phyloP scores from a whole-genome alignment of 2,329 filamentous ascomycete species.

The Ophiostoma sp. region DNA sequence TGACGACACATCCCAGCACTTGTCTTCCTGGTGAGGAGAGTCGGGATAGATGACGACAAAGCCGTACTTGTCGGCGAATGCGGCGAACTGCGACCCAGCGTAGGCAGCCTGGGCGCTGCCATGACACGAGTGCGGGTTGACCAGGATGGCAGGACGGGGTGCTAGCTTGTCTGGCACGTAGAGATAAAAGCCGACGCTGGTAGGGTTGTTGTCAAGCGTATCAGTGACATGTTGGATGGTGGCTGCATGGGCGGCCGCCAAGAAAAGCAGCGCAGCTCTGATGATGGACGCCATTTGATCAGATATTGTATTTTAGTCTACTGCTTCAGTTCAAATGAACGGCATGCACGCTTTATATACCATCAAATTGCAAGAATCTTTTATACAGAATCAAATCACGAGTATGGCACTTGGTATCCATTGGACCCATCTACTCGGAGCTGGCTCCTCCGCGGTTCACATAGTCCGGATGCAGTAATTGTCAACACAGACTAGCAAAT shows the following conservation, averaged over 20 bases:
- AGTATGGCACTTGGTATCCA: too few relatives aligned
- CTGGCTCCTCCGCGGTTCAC: neutral
- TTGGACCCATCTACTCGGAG: neutral
- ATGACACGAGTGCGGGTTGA: constrained; percentile 54
- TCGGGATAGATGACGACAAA: constrained; percentile 46
- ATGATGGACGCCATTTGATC: neutral
- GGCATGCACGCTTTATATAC: neutral
- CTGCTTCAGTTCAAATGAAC: too few relatives aligned
- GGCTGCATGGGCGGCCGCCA: neutral
- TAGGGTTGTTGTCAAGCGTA: constrained; percentile 42
- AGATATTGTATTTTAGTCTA: too few relatives aligned
- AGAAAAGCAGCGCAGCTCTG: neutral
- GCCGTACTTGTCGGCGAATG: constrained; percentile 47
- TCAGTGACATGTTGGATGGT: constrained; percentile 18
- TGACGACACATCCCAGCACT: constrained; percentile 57
- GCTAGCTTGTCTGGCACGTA: constrained; percentile 42
- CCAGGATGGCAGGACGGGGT: constrained; percentile 45
- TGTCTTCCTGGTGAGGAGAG: constrained; percentile 36
- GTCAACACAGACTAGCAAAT: too few relatives aligned
- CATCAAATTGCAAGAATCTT: too few relatives aligned
- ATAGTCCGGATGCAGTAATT: neutral
- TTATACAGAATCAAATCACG: neutral
- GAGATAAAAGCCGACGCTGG: constrained; percentile 49
- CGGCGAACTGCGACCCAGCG: constrained; percentile 47
- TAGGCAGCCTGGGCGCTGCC: constrained; percentile 48